Base-by-base conservation (phyloP, 495 filamentous ascomycete species). In the Choiromyces venosus region DNA sequence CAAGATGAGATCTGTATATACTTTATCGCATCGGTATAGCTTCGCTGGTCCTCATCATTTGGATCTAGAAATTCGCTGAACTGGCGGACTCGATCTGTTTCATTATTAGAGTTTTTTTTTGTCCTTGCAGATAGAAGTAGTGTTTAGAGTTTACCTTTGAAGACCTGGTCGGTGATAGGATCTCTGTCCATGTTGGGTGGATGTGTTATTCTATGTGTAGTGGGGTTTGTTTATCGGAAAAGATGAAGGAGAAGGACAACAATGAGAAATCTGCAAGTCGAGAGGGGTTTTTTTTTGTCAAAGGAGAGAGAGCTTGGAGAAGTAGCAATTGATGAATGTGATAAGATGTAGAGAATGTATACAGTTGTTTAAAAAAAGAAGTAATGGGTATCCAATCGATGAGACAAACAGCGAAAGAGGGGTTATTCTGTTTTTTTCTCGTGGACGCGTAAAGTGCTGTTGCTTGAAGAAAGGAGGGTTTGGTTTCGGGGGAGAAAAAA, bases 11-110 rank as follows among this genome's bases (percentile, higher is more conserved):
- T 29, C 36, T 21, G 8, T 37, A 37, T 37, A 37, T 67, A 39
- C 46, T 80, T 78, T 40, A 80, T 71, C 9, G 74, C 74, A 70
- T 80, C 79, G 18, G 69, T 70, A 52, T 80, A 80, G 52, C 74
- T 80, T 69, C 72, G 71, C 44, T 68, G 74, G 67, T 77, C 78
- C 33, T 80, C 79, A 40, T 80, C 79, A 38, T 80, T 73, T 38
- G 79, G 79, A 37, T 80, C 74, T 29, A 80, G 39, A 65, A 80
- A 80, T 69, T 80, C 79, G 14, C 66, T 73, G 37, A 80, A 80
- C 72, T 74, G 71, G n/a, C 79, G 73, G 21, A 80, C 78, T 37
- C 78, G 79, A 42, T 76, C 79, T 78, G 66, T 78, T 61, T 61
- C 10, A 29, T 29, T 16, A n/a, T 61, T 29, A 61, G 52, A 61